A percentile compares a stretch with the other conserved stretches of the same genome.
phyloP scores from a whole-genome alignment of 208 protist species.

The Leishmania tropica region DNA sequence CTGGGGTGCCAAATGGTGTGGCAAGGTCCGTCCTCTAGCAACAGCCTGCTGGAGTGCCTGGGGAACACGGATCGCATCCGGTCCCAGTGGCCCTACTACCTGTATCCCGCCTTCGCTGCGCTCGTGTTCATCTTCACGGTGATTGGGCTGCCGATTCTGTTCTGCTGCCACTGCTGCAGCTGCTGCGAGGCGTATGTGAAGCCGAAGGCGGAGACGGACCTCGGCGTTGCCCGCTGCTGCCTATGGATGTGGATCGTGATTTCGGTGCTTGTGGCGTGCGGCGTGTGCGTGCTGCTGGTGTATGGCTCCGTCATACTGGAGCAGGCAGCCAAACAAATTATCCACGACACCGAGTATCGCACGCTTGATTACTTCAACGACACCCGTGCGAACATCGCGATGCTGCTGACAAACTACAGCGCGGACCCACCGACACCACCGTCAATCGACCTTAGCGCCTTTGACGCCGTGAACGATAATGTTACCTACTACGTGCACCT shows the following conservation, averaged over 20 bases:
- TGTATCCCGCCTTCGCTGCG: constrained; percentile 51
- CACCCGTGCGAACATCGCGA: constrained; percentile 35
- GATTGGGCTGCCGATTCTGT: constrained; percentile 59
- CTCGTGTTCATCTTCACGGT: constrained; percentile 64
- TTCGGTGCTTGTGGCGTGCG: constrained; percentile 48
- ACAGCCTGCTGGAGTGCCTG: constrained; percentile 65
- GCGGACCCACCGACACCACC: constrained; percentile 23
- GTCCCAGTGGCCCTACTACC: constrained; percentile 60
- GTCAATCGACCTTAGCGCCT: constrained; percentile 35
- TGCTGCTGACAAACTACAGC: constrained; percentile 46
- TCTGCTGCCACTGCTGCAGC: constrained; percentile 54
- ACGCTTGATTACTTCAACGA: constrained; percentile 56
- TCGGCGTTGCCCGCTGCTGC: constrained; percentile 38
- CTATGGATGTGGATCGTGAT: constrained; percentile 78
- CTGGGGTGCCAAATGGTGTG: constrained; percentile 80
- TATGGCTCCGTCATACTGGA: constrained; percentile 50
- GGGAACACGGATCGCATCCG: constrained; percentile 47
- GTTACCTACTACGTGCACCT: constrained; percentile 34
- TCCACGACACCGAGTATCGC: constrained; percentile 37
- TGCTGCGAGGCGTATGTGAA: constrained; percentile 38
- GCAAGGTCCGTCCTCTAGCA: constrained; percentile 50
- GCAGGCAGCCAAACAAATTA: constrained; percentile 23
- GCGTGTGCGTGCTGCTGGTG: constrained; percentile 65
- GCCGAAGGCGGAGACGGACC: constrained; percentile 33
- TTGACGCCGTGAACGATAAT: constrained; percentile 41